Evolutionary conservation across 1,139 yeast genomes (phyloP).

Genomic region (Kodamaea suecica): DNA sequence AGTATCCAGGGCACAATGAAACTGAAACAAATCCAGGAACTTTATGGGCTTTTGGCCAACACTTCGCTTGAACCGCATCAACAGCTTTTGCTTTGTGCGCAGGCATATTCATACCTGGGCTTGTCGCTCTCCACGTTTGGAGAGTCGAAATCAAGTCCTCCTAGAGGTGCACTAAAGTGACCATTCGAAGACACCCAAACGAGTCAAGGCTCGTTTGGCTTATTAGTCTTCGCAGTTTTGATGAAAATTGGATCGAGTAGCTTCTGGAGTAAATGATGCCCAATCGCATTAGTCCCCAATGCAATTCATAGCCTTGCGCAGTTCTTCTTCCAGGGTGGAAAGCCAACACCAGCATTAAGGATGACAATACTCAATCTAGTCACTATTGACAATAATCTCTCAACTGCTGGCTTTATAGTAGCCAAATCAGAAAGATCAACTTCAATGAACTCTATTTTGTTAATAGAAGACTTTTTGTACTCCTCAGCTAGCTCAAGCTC

Average conservation of each 20-base stretch:
- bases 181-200: constrained; percentile 48
- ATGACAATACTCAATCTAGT: constrained; percentile 40
- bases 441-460: constrained; percentile 13
- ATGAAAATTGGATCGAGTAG: constrained; percentile 41
- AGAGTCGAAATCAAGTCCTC: constrained; percentile 43
- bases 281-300: constrained; percentile 49
- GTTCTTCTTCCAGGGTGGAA: constrained; percentile 4
- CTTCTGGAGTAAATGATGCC: constrained; percentile 36
- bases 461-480: constrained; percentile 5
- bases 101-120: constrained; percentile 13
- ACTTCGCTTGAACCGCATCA: constrained; percentile 37
- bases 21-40: constrained; percentile 33
- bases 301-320: constrained; percentile 42
- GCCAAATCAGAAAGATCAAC: constrained; percentile 46
- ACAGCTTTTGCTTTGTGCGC: constrained; percentile 52
- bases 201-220: constrained; percentile 26
- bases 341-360: constrained; percentile 52
- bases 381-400: constrained; percentile 23
- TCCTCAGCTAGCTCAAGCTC: constrained; percentile 9
- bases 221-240: constrained; percentile 22
- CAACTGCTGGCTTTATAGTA: constrained; percentile 39
- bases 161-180: constrained; percentile 34
- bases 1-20: constrained; percentile 48
- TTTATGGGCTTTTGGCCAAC: constrained; percentile 37
- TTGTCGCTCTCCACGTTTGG: constrained; percentile 20